phyloP scores from a whole-genome alignment of 768 basidiomycete species.

The Cantharellus anzutake region DNA sequence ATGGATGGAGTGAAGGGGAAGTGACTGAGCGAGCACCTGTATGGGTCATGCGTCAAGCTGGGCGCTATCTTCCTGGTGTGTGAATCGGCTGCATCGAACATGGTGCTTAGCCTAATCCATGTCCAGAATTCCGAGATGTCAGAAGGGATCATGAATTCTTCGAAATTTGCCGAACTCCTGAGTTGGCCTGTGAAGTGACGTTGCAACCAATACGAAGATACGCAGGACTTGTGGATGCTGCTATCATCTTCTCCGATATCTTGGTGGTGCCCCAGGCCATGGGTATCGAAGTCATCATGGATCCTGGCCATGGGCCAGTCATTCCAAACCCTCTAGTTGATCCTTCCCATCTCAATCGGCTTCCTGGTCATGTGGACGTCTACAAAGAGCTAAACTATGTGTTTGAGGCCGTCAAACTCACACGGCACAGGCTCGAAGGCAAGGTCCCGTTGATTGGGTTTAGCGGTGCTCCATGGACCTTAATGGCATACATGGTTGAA shows the following conservation, averaged over 20 bases:
- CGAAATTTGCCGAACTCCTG: constrained; percentile 84
- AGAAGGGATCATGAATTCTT: constrained; percentile 85
- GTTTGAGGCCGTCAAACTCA: constrained; percentile 76
- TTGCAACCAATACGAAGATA: constrained; percentile 87
- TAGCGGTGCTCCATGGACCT: constrained; percentile 94
- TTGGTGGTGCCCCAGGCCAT: constrained; percentile 95
- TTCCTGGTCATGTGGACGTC: constrained; percentile 51
- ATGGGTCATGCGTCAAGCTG: constrained; percentile 97
- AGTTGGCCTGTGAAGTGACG: constrained; percentile 73
- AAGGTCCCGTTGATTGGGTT: constrained; percentile 94
- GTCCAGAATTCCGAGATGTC: constrained; percentile 70
- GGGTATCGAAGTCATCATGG: constrained; percentile 92
- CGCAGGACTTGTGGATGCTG: constrained; percentile 71
- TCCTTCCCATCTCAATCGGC: constrained; percentile 49
- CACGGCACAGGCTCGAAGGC: constrained; percentile 61
- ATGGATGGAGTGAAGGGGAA: constrained; percentile 32
- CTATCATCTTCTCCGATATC: constrained; percentile 98
- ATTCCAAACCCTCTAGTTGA: constrained; percentile 74
- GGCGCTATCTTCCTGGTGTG: constrained; percentile 81
- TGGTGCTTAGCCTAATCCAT: background rate
- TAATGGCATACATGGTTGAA: constrained; percentile 97
- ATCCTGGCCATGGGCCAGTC: constrained; percentile 53
- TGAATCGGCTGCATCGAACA: constrained; percentile 7
- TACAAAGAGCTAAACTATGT: constrained; percentile 73
- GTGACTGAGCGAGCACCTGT: constrained; percentile 84